Conservation (phyloP, 2,329 filamentous ascomycete genomes). For the Xylariaceae sp. region DNA sequence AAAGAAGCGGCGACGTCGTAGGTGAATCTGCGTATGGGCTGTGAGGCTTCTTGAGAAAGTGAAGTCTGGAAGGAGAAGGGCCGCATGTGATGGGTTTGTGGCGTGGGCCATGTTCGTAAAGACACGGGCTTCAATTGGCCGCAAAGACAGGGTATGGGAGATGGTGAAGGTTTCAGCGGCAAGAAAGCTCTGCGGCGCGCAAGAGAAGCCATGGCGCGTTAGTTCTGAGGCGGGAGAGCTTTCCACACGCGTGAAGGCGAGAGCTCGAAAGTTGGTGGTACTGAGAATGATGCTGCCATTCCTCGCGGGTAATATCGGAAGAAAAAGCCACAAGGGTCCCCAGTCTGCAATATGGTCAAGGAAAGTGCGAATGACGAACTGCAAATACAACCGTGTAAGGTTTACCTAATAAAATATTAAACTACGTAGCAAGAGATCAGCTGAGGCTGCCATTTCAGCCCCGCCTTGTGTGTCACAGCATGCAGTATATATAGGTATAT, state of each 20-base stretch:
- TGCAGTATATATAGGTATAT: no score
- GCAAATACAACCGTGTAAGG: no score
- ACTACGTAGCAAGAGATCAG: no score
- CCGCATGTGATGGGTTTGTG: slow-evolving; percentile 15
- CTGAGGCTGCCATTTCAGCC: no score
- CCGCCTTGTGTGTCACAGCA: no score
- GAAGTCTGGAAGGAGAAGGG: slow-evolving; percentile 24
- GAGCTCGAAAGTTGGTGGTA: neutral
- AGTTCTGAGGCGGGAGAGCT: slow-evolving; percentile 12
- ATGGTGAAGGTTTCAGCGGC: slow-evolving; percentile 14
- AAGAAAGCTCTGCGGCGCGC: slow-evolving; percentile 17
- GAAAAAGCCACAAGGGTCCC: neutral
- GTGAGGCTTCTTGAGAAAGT: slow-evolving; percentile 22
- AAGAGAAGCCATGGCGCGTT: slow-evolving; percentile 28
- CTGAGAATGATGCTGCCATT: slow-evolving; percentile 13
- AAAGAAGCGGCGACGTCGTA: slow-evolving; percentile 75
- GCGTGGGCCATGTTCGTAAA: slow-evolving; percentile 8
- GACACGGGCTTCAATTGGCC: slow-evolving; percentile 15
- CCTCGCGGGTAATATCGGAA: slow-evolving; percentile 22
- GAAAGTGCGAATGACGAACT: no score
- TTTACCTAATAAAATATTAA: no score
- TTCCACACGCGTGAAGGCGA: neutral
- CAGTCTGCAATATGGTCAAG: slow-evolving; percentile 2
- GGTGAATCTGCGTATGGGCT: slow-evolving; percentile 45
- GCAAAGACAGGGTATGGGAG: slow-evolving; percentile 20